phyloP scores from a whole-genome alignment of 805 yeast genomes.

The Lachancea lanzarotensis region DNA sequence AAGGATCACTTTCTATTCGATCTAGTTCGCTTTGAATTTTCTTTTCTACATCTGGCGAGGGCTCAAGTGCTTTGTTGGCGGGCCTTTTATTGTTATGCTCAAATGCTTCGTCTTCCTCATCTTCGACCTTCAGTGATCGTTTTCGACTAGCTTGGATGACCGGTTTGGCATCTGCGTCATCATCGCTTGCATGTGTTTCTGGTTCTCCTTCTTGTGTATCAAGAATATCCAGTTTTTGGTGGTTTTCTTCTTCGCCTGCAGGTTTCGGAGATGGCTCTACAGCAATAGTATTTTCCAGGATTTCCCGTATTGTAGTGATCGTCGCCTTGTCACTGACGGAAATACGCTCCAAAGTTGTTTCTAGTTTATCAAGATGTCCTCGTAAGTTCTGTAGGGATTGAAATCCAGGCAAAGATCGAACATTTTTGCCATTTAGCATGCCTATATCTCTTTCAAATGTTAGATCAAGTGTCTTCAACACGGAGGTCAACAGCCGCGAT shows the following conservation, averaged over 20 bases:
- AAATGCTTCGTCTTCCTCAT: slow-evolving; percentile 13
- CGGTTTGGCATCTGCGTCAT: slow-evolving; percentile 15
- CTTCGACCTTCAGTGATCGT: slow-evolving; percentile 12
- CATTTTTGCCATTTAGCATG: slow-evolving; percentile 50
- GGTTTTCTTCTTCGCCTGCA: not conserved
- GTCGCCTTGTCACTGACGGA: slow-evolving; percentile 19
- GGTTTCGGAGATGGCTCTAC: not conserved
- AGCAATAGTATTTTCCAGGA: slow-evolving; percentile 1
- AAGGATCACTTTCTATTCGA: slow-evolving; percentile 47
- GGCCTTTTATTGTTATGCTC: slow-evolving; percentile 9
- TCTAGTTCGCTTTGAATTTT: slow-evolving; percentile 17
- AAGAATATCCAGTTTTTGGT: not conserved
- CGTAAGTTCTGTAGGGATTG: slow-evolving; percentile 41
- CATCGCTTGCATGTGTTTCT: slow-evolving; percentile 15
- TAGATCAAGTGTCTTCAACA: slow-evolving; percentile 46
- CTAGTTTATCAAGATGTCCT: slow-evolving; percentile 30
- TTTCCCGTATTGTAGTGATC: slow-evolving; percentile 15
- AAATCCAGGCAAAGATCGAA: slow-evolving; percentile 37
- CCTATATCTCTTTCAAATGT: slow-evolving; percentile 57
- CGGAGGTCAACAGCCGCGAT: slow-evolving; percentile 40
- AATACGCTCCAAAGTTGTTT: slow-evolving; percentile 19
- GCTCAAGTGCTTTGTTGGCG: slow-evolving; percentile 13
- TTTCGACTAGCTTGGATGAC: slow-evolving; percentile 10
- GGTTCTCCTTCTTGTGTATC: not conserved
- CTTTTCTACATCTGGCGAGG: slow-evolving; percentile 12